Evolutionary conservation across 306 rosid species (phyloP).

Genomic region (Dryas octopetala): DNA sequence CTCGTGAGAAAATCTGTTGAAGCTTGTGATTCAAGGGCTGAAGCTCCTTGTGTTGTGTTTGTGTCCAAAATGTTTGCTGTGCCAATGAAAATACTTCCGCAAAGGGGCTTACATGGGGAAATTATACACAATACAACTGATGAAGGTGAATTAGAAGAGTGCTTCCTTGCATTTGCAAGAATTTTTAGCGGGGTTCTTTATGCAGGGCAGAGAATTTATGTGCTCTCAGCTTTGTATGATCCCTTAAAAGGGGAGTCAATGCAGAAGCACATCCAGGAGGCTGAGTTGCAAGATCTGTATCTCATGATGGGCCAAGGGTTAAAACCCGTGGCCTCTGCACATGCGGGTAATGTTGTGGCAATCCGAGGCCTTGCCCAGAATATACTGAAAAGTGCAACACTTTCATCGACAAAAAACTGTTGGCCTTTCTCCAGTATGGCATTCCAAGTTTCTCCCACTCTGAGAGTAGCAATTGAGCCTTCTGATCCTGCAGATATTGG

Average conservation of each 20-base stretch:
- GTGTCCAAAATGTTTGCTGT: slow-evolving; percentile 95
- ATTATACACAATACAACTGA: slow-evolving; percentile 33
- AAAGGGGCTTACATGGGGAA: slow-evolving; percentile 38
- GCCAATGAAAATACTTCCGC: slow-evolving; percentile 66
- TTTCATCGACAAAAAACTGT: slow-evolving; percentile 71
- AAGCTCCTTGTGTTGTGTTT: slow-evolving; percentile 78
- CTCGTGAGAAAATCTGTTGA: slow-evolving; percentile 54
- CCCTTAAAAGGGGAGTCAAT: slow-evolving; percentile 70
- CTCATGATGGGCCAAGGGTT: slow-evolving; percentile 97
- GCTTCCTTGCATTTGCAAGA: slow-evolving; percentile 90
- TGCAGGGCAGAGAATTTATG: slow-evolving; percentile 68
- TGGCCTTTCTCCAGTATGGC: slow-evolving; percentile 96
- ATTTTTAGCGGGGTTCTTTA: slow-evolving; percentile 76
- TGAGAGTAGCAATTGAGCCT: slow-evolving; percentile 89
- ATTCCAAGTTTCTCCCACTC: slow-evolving; percentile 77
- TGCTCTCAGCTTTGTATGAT: slow-evolving; percentile 88
- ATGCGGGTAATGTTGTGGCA: slow-evolving; percentile 86
- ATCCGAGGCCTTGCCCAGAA: slow-evolving; percentile 89
- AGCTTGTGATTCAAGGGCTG: slow-evolving; percentile 62
- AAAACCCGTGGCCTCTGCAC: slow-evolving; percentile 61
- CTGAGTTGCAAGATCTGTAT: slow-evolving; percentile 66
- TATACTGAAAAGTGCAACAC: slow-evolving; percentile 87
- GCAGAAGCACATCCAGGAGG: slow-evolving; percentile 84
- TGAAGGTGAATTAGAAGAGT: slow-evolving; percentile 71
- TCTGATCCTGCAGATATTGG: slow-evolving; percentile 79